phyloP scores from a whole-genome alignment of 2,329 filamentous ascomycete species.

The Sporothrix humicola region DNA sequence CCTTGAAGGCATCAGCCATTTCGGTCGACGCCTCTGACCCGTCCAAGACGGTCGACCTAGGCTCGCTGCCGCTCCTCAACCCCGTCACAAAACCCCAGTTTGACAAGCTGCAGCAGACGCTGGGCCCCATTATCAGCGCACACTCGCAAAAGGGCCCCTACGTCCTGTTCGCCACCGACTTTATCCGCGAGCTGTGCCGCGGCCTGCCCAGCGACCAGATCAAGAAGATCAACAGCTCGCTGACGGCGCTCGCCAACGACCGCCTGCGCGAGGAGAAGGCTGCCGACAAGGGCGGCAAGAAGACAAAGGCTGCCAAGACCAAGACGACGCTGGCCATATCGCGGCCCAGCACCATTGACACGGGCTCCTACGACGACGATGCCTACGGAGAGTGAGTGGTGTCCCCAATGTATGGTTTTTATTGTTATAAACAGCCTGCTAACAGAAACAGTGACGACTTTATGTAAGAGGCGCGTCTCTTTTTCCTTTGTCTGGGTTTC shows the following conservation, averaged over 20 bases:
- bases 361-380: slow-evolving; percentile 71
- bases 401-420: neutral
- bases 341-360: slow-evolving; percentile 69
- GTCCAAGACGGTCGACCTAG: slow-evolving; percentile 79
- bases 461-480: slow-evolving; percentile 61
- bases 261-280: slow-evolving; percentile 99
- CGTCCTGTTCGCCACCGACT: slow-evolving; percentile 86
- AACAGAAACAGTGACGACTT: slow-evolving; percentile 65
- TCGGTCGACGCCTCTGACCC: slow-evolving; percentile 75
- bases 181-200: slow-evolving; percentile 83
- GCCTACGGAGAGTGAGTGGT: slow-evolving; percentile 75
- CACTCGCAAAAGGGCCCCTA: slow-evolving; percentile 92
- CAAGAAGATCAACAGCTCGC: slow-evolving; percentile 87
- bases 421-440: neutral
- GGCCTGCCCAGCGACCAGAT: slow-evolving; percentile 91
- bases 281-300: slow-evolving; percentile 92
- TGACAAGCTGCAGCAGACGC: slow-evolving; percentile 73
- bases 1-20: slow-evolving; percentile 62
- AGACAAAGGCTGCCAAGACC: slow-evolving; percentile 94
- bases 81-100: slow-evolving; percentile 88
- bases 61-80: slow-evolving; percentile 82
- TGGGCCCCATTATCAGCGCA: slow-evolving; percentile 76
- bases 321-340: slow-evolving; percentile 80
- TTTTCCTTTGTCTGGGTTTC: slow-evolving; percentile 29
- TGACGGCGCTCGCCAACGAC: slow-evolving; percentile 94